phyloP scores from a whole-genome alignment of 1,284 basidiomycete species.

The Xerocomus amazonicus region DNA sequence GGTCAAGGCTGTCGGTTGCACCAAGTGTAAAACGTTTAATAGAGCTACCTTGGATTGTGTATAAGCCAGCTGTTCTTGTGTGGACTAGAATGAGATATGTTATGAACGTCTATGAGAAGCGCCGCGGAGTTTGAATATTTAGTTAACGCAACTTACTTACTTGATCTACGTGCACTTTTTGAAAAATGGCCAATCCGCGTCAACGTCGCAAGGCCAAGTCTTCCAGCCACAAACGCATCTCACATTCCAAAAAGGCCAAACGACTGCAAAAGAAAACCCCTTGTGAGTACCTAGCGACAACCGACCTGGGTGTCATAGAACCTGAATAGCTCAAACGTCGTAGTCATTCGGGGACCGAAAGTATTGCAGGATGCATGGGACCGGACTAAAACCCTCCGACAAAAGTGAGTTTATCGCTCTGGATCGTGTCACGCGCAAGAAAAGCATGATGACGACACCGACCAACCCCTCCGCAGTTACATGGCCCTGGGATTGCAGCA shows the following conservation, averaged over 20 bases:
- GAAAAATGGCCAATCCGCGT: slow-evolving; percentile 85
- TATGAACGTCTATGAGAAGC: too few relatives aligned
- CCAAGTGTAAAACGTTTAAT: not conserved
- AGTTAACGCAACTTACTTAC: too few relatives aligned
- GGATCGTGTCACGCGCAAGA: not conserved
- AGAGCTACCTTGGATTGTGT: too few relatives aligned
- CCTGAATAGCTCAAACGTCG: slow-evolving; percentile 5
- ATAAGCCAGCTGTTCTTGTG: too few relatives aligned
- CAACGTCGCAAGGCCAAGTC: slow-evolving; percentile 82
- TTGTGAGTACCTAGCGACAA: slow-evolving; percentile 41
- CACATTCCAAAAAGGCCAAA: slow-evolving; percentile 66
- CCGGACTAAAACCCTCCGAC: slow-evolving; percentile 82
- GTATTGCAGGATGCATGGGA: slow-evolving; percentile 87
- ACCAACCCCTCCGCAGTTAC: slow-evolving; percentile 52
- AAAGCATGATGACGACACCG: not conserved
- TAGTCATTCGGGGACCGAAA: slow-evolving; percentile 82
- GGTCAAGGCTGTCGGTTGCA: not conserved
- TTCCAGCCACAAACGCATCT: slow-evolving; percentile 63
- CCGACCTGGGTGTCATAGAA: too few relatives aligned
- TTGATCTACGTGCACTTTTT: not conserved
- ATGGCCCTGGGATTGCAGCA: slow-evolving; percentile 71
- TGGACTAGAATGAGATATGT: too few relatives aligned
- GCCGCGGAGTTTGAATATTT: slow-evolving; percentile 25
- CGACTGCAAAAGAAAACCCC: slow-evolving; percentile 76
- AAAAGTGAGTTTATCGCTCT: slow-evolving; percentile 68